These are phyloP conservation scores for Spinacia oleracea DNA, from an alignment of 179 eudicot genomes.

Conservation along the genomic window DNA sequence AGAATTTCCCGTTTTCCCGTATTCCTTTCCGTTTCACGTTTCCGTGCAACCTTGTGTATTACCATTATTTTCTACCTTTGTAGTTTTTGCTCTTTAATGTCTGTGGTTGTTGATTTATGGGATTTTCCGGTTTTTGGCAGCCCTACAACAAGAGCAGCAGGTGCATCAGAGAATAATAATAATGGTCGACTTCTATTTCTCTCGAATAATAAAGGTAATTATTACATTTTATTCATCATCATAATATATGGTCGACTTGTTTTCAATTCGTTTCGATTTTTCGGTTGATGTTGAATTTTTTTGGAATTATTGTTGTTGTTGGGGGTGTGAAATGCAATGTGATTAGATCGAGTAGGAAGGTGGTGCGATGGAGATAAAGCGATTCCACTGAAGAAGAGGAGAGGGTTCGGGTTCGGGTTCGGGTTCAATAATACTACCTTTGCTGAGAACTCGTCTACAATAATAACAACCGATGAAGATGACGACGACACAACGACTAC, in stretches of 20 bases:
- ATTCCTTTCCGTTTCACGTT: too few species aligned
- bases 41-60: conserved; percentile 8
- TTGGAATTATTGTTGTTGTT: background rate
- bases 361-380: conserved; percentile 43
- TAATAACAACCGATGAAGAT: background rate
- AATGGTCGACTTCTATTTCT: background rate
- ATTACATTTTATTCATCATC: background rate
- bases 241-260: background rate
- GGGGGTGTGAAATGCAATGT: background rate
- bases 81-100: conserved; percentile 24
- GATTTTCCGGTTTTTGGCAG: conserved; percentile 40
- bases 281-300: background rate
- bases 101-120: conserved; percentile 31
- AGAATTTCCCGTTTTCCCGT: too few species aligned
- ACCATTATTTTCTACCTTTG: conserved; percentile 18
- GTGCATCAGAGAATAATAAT: background rate
- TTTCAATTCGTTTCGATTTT: too few species aligned
- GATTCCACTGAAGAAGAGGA: conserved; percentile 48
- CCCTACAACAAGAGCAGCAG: conserved; percentile 20
- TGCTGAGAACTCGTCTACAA: too few species aligned
- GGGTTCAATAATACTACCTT: too few species aligned
- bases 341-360: conserved; percentile 10
- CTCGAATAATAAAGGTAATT: conserved; percentile 31
- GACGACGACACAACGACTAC: background rate
- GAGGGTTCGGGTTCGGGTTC: conserved; percentile 5